Percentiles rank a stretch among this genome's conserved stretches.
These are phyloP conservation scores for Cercospora canescens DNA, from an alignment of 2,329 filamentous ascomycete genomes.

Conservation along the genomic window DNA sequence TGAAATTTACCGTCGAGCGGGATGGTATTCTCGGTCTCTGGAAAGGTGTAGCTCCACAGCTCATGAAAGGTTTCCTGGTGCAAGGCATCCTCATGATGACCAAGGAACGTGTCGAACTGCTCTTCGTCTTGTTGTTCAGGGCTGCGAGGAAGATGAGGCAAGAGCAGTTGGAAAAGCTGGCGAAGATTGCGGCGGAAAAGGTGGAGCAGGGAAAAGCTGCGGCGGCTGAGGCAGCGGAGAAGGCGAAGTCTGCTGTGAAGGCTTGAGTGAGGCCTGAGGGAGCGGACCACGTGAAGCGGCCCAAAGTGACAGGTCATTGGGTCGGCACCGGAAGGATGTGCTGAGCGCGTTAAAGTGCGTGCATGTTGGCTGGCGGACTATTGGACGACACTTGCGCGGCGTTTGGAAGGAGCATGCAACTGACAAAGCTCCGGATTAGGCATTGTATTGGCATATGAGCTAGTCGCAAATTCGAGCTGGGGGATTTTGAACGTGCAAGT, in stretches of 20 bases:
- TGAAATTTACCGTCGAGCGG: constrained; percentile 87
- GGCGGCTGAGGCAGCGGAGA: not conserved
- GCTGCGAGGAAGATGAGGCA: constrained; percentile 72
- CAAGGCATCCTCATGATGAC: constrained; percentile 99
- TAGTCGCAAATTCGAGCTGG: not conserved
- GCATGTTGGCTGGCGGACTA: not conserved
- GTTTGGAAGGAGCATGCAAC: constrained; percentile 3
- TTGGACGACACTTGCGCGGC: not conserved
- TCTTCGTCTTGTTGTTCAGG: constrained; percentile 83
- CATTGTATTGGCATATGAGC: constrained; percentile 4
- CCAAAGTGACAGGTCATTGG: not conserved
- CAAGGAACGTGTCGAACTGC: constrained; percentile 89
- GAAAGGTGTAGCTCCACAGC: constrained; percentile 94
- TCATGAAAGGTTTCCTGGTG: constrained; percentile 87
- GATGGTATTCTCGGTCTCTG: constrained; percentile 85
- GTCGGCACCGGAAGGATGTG: not conserved
- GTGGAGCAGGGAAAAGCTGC: constrained; percentile 49
- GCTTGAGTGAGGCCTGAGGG: not conserved
- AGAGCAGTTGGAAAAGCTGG: constrained; percentile 68
- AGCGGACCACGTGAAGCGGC: not conserved
- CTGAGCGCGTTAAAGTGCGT: not conserved
- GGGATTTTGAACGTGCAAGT: constrained; percentile 25
- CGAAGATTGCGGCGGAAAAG: constrained; percentile 60
- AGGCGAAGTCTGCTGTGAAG: constrained; percentile 2
- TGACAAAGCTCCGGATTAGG: not conserved